Base-by-base conservation (phyloP, 2,329 filamentous ascomycete genomes). In the Albifimbria verrucaria region DNA sequence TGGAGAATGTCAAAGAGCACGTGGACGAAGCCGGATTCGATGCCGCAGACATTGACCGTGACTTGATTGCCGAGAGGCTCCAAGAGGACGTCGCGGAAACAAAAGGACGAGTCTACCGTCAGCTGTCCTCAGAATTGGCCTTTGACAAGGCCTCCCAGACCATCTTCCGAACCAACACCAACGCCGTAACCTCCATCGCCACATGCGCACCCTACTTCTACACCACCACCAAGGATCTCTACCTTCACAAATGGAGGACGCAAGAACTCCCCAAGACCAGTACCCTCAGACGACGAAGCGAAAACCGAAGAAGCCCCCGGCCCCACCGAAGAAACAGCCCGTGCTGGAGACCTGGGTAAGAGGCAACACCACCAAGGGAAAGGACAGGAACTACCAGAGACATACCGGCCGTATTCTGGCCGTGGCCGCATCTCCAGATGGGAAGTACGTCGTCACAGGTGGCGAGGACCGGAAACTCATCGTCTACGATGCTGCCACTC, bases 71-170 rank as follows among this genome's bases (percentile, higher is more conserved):
- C 42, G 90, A 96, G 70, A 80, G 92, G 62, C 76, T 99, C 62
- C 86, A 93, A 71, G 91, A 97, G 72, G 94, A 97, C 68, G 90
- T 94, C 43, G 87, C 94, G 50, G 94, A 97, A 73, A 84, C 85
- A 52, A 97, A 97, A 74, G 94, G 94, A 53, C 88, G 88, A 62
- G 81, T 96, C 48, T 97, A 96, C 74, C 83, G 91, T 49, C 83
- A 85, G 68, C 82, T 99, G 61, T 89, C 89, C 32, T 76, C 81
- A 21, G 82, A 89, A 59, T 78, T 96, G 58, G 83, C 87, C 57
- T 88, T 95, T 67, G 76, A 76, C 49, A 74, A 78, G 28, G 87
- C 89, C 36, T 78, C 80, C 17, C 83, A 89, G 67, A 86, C 86
- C 5, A 81, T 88, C 59, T 93, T 94, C 69, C 85, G 88, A 61